phyloP scores from a whole-genome alignment of 2,329 filamentous ascomycete species.

The Macroventuria anomochaeta region DNA sequence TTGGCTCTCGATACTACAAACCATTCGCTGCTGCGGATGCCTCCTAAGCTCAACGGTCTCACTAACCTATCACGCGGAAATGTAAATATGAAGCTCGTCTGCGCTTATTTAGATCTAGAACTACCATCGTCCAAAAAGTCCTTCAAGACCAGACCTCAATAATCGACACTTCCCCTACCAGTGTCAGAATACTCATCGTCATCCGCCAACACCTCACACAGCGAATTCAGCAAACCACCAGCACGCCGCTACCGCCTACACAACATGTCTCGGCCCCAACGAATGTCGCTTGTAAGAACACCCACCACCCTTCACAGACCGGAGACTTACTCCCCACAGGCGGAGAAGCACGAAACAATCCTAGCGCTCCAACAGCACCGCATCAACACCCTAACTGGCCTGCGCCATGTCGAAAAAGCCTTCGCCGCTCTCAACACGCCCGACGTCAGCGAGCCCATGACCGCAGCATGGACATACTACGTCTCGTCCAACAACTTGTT shows the following conservation, averaged over 20 bases:
- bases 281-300: conserved; percentile 34
- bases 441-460: conserved; percentile 71
- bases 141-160: too few relatives aligned
- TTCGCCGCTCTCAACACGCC: conserved; percentile 65
- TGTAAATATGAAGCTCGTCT: background rate
- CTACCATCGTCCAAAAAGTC: too few relatives aligned
- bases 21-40: background rate
- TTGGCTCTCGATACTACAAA: background rate
- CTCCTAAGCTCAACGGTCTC: background rate
- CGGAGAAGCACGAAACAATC: conserved; percentile 63
- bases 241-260: conserved; percentile 33
- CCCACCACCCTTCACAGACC: background rate
- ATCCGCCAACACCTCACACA: conserved; percentile 28
- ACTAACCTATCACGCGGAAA: background rate
- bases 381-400: conserved; percentile 75
- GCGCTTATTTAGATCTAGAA: too few relatives aligned
- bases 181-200: conserved; percentile 34
- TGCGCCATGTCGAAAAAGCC: conserved; percentile 73
- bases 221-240: conserved; percentile 36
- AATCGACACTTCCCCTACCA: too few relatives aligned
- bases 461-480: conserved; percentile 73
- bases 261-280: conserved; percentile 35
- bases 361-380: conserved; percentile 68
- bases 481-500: conserved; percentile 73
- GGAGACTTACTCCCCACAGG: conserved; percentile 32